Base-by-base conservation (phyloP, 2,329 filamentous ascomycete genomes). In the Neoarthrinium moseri region DNA sequence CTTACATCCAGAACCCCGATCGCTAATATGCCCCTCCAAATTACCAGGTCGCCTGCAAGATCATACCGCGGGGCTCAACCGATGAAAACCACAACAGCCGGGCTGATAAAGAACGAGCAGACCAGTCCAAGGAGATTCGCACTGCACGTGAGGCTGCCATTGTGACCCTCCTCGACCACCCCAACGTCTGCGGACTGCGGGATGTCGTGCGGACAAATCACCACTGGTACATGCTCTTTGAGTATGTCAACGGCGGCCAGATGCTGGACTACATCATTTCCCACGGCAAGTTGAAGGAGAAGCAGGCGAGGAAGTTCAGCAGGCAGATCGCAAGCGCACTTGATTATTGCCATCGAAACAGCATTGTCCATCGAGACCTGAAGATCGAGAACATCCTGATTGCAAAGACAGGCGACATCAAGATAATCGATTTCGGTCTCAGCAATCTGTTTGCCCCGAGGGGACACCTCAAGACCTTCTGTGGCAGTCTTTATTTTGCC, bases 191-290 rank as follows among this genome's bases (percentile, higher is more conserved):
- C 65, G 91, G 89, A 48, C 88, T 99, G 79, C 84, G 91, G 54
- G 94, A 99, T 70, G 91, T 96, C 21, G 87, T 97, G 46, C 86
- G 91, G 47, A 97, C 94, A 41, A 92, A 94, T 61, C 94, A 96
- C 65, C 94, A 99, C 69, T 99, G 94, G 94, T 99, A 99, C 70
- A 99, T 99, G 94, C 83, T 99, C 42, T 99, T 96, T 63, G 94
- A 99, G 71, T 96, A 94, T 66, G 94, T 99, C 68, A 96, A 99
- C 63, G 94, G 94, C 38, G 94, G 94, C 15, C 94, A 99, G 71
- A 97, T 99, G 94, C 83, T 99, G 51, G 94, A 99, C 72, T 99
- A 97, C 70, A 99, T 99, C 66, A 99, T 99, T 63, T 96, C 91
- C 4, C 94, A 99, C 62, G 94, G 92, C 48, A 89, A 95, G 61